Percentiles rank a stretch among this genome's conserved stretches.
Conservation (phyloP, 116 monocot species). For the Posidonia oceanica region DNA sequence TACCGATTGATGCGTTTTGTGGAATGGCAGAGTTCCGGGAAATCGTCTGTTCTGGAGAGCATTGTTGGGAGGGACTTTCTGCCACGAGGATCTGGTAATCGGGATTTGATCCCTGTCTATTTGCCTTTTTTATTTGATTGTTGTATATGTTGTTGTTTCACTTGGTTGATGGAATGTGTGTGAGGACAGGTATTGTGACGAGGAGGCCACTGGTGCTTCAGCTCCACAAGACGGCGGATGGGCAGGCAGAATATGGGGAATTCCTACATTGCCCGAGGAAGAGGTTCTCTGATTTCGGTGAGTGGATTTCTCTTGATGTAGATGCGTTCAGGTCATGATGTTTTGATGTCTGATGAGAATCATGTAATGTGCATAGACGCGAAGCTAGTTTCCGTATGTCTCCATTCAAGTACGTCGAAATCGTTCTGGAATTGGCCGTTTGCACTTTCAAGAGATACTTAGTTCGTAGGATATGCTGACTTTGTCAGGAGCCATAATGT, state of each 20-base stretch:
- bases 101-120: neutral
- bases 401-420: too few relatives aligned
- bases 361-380: neutral
- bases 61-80: slow-evolving; percentile 96
- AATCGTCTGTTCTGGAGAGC: slow-evolving; percentile 96
- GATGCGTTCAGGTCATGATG: neutral
- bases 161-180: slow-evolving; percentile 1
- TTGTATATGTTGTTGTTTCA: neutral
- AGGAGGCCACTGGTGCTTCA: slow-evolving; percentile 92
- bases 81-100: slow-evolving; percentile 95
- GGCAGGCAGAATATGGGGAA: slow-evolving; percentile 74
- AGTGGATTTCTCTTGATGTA: slow-evolving; percentile 4
- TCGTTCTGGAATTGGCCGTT: too few relatives aligned
- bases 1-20: neutral
- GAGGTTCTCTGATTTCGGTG: slow-evolving; percentile 78
- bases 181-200: slow-evolving; percentile 72
- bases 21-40: slow-evolving; percentile 73
- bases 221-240: slow-evolving; percentile 69
- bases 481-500: too few relatives aligned
- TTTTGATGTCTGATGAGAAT: neutral
- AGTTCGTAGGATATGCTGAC: too few relatives aligned
- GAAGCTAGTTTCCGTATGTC: too few relatives aligned
- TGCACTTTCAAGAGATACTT: too few relatives aligned
- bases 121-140: neutral
- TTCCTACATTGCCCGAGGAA: slow-evolving; percentile 83